These are phyloP conservation scores for Candida ortonii DNA, from an alignment of 805 yeast genomes.

Conservation along the genomic window DNA sequence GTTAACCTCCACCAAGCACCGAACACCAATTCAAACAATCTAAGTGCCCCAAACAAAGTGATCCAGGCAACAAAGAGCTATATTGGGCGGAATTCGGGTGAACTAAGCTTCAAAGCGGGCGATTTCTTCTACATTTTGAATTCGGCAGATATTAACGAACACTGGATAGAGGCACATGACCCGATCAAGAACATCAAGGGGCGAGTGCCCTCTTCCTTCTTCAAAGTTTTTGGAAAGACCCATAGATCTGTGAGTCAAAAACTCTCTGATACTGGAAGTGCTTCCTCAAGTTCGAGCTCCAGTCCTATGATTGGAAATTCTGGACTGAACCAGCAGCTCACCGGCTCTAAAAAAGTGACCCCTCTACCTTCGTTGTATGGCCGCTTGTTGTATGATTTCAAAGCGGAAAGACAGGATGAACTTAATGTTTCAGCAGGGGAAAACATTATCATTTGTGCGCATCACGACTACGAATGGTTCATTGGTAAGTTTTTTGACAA, in stretches of 20 bases:
- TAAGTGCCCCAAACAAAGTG: constrained; percentile 70
- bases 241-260: constrained; percentile 35
- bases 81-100: constrained; percentile 75
- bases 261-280: constrained; percentile 6
- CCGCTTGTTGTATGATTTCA: constrained; percentile 78
- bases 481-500: constrained; percentile 95
- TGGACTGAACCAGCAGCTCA: constrained; percentile 11
- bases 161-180: constrained; percentile 85
- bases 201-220: constrained; percentile 81
- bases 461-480: constrained; percentile 95
- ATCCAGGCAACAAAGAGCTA: constrained; percentile 80
- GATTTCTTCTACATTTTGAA: constrained; percentile 84
- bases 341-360: constrained; percentile 14
- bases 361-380: constrained; percentile 59
- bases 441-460: constrained; percentile 89
- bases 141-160: constrained; percentile 41
- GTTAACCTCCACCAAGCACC: constrained; percentile 5
- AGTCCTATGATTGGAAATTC: constrained; percentile 13
- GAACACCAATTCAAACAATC: constrained; percentile 10
- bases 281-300: constrained; percentile 19
- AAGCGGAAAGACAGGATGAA: constrained; percentile 83
- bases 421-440: constrained; percentile 83
- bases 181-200: constrained; percentile 78
- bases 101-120: constrained; percentile 72
- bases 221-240: constrained; percentile 71